phyloP scores from a whole-genome alignment of 495 filamentous ascomycete genomes.

The Cryomyces antarcticus region DNA sequence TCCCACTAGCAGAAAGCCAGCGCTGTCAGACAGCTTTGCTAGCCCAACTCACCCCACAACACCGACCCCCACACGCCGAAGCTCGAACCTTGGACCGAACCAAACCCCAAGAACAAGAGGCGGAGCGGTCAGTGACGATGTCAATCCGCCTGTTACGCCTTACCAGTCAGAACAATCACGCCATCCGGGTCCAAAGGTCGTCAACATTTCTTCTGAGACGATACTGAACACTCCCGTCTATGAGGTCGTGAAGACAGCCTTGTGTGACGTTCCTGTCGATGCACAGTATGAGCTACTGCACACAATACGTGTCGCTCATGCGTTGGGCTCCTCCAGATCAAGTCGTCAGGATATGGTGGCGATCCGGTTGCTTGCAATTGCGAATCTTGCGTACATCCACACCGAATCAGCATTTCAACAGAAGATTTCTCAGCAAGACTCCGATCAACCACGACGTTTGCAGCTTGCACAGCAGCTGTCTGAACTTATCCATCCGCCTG shows the following conservation, averaged over 20 bases:
- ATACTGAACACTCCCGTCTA: constrained; percentile 41
- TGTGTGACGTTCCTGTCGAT: constrained; percentile 47
- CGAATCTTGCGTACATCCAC: constrained; percentile 80
- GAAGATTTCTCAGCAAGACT: constrained; percentile 69
- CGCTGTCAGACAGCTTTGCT: not conserved
- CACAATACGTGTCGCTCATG: constrained; percentile 60
- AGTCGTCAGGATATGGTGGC: constrained; percentile 58
- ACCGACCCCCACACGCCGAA: constrained; percentile 31
- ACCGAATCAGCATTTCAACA: constrained; percentile 58
- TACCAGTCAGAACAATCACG: not conserved
- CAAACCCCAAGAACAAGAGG: constrained; percentile 26
- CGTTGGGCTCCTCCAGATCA: constrained; percentile 40
- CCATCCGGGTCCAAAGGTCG: constrained; percentile 24
- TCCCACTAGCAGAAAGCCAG: no score
- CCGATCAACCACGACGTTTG: constrained; percentile 72
- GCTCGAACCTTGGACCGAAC: constrained; percentile 13
- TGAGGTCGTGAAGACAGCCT: constrained; percentile 40
- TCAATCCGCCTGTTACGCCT: not conserved
- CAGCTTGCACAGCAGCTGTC: constrained; percentile 84
- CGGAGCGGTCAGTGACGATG: constrained; percentile 23
- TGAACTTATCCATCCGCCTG: constrained; percentile 64
- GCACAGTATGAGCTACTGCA: constrained; percentile 73
- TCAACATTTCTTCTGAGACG: constrained; percentile 49
- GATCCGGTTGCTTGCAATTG: constrained; percentile 68
- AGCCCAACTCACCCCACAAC: constrained; percentile 6